Base-by-base conservation (phyloP, 805 yeast species). In the Candida manassasensis region DNA sequence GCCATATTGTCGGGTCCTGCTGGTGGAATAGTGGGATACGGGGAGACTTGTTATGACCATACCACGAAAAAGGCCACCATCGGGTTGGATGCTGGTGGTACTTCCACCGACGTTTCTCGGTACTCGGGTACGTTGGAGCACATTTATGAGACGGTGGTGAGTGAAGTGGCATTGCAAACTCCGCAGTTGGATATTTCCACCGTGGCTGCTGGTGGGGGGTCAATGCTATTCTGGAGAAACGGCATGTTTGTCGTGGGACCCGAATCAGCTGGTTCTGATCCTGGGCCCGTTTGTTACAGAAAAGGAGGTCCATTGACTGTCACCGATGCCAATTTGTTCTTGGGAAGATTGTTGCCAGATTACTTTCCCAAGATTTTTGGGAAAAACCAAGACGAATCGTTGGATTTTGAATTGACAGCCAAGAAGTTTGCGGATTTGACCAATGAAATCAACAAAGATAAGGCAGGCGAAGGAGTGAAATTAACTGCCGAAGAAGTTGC, bases 1-100 rank as follows among this genome's bases (percentile, higher is more conserved):
- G 95, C 97, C 3, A 84, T 90, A 32, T 61, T 90, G 22, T 86
- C 96, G 1, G 97, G 97, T 2, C 97, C 97, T 3, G 97, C 97
- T 7, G 97, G 97, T 25, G 97, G 97, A 33, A 95, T 90, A 39
- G 96, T 90, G 21, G 97, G 97, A 0, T 85, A 79, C 48, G 85
- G 96, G 0, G 72, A 77, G 35, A 89, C 97, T 0, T 84, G 95
- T 42, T 86, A 71, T 53, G 75, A 71, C 41, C 26, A 41, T 17
- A 34, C 21, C 1, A 18, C 47, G 2, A 21, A 41, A 14, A 47
- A 38, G 27, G 67, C 66, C 13, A 61, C 68, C 19, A 57, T 66
- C 19, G 72, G 72, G 1, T 55, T 55, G 40, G 63, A 67, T 47
- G 69, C 69, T 36, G 73, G 73, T 27, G 73, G 73, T 16, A 67